phyloP scores from a whole-genome alignment of 768 basidiomycete species.

The Nidula microcarpa region DNA sequence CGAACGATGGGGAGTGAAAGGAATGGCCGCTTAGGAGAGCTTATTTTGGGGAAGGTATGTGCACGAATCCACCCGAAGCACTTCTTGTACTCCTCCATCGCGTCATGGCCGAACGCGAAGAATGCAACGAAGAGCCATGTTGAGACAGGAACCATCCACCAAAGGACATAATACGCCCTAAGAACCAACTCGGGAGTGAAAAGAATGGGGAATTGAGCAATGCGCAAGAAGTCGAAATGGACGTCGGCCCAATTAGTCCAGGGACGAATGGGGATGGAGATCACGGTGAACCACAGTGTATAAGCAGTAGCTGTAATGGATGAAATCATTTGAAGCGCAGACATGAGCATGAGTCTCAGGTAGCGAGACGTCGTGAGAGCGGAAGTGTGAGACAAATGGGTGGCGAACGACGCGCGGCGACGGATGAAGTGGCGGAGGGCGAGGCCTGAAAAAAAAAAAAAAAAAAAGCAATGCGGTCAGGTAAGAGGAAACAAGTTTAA shows the following conservation, averaged over 20 bases:
- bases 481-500: background rate
- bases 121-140: slow-evolving; percentile 45
- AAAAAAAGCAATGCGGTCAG: no score
- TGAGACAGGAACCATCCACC: slow-evolving; percentile 26
- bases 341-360: slow-evolving; percentile 55
- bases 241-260: slow-evolving; percentile 47
- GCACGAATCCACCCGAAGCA: slow-evolving; percentile 17
- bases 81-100: slow-evolving; percentile 38
- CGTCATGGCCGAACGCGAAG: slow-evolving; percentile 54
- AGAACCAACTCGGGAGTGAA: slow-evolving; percentile 15
- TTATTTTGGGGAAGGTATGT: slow-evolving; percentile 7
- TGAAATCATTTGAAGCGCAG: slow-evolving; percentile 39
- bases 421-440: slow-evolving; percentile 25
- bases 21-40: no score
- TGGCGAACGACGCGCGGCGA: slow-evolving; percentile 25
- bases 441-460: slow-evolving; percentile 13
- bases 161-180: slow-evolving; percentile 13
- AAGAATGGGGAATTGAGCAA: slow-evolving; percentile 22
- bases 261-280: slow-evolving; percentile 27
- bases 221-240: slow-evolving; percentile 39
- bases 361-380: slow-evolving; percentile 36
- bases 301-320: slow-evolving; percentile 29
- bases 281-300: slow-evolving; percentile 31
- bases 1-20: no score
- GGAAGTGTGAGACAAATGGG: slow-evolving; percentile 17